A percentile compares a stretch with the other conserved stretches of the same genome.
Evolutionary conservation across 495 filamentous ascomycete species (phyloP).

Genomic region (Pseudotulostoma volvatum): DNA sequence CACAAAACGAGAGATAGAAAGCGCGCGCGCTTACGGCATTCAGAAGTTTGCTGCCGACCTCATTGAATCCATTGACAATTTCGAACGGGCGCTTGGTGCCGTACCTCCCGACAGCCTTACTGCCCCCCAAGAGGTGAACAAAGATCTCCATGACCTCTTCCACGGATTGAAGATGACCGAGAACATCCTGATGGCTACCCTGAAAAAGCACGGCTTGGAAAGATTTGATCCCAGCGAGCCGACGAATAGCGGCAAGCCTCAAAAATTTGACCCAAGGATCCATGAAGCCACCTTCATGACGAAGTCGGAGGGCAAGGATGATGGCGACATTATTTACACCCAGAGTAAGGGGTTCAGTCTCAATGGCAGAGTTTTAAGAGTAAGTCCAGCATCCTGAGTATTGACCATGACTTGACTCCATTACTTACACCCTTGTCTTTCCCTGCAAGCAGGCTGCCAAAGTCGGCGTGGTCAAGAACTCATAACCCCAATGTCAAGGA

Average conservation of each 20-base stretch:
- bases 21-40: slow-evolving; percentile 80
- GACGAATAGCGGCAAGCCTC: slow-evolving; percentile 36
- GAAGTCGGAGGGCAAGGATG: slow-evolving; percentile 64
- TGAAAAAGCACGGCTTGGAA: slow-evolving; percentile 88
- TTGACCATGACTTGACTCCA: not conserved
- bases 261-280: slow-evolving; percentile 82
- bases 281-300: slow-evolving; percentile 95
- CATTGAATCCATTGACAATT: slow-evolving; percentile 86
- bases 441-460: slow-evolving; percentile 55
- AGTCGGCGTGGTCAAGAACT: slow-evolving; percentile 77
- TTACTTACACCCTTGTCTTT: slow-evolving; percentile 9
- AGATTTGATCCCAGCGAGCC: slow-evolving; percentile 58
- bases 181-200: slow-evolving; percentile 66
- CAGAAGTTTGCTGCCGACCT: slow-evolving; percentile 89
- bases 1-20: slow-evolving; percentile 76
- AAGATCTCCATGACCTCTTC: slow-evolving; percentile 66
- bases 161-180: slow-evolving; percentile 91
- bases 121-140: slow-evolving; percentile 25
- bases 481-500: no score
- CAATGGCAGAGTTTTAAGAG: slow-evolving; percentile 76
- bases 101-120: slow-evolving; percentile 60
- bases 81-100: slow-evolving; percentile 72
- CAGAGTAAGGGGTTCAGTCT: slow-evolving; percentile 90
- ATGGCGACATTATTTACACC: slow-evolving; percentile 77
- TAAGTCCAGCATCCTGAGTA: slow-evolving; percentile 20